Conservation (phyloP, 177 flowering plant genomes). For the Vitis hybrid region DNA sequence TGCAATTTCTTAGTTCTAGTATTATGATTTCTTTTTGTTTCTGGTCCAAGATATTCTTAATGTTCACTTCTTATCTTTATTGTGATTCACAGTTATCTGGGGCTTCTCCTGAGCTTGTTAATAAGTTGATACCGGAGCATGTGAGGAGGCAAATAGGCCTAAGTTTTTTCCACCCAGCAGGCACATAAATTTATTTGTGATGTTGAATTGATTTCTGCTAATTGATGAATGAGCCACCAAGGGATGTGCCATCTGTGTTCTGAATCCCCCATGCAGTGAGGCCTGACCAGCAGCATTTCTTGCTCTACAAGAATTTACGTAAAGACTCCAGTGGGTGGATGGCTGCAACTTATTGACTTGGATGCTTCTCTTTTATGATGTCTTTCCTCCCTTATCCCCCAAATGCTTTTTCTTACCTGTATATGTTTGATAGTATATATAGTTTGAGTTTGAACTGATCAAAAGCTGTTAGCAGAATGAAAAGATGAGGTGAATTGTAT, state of each 20-base stretch:
- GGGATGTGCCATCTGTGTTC: slow-evolving; percentile 11
- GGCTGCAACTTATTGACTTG: slow-evolving; percentile 12
- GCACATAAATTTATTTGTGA: slow-evolving; percentile 14
- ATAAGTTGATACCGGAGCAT: slow-evolving; percentile 39
- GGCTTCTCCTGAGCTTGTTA: slow-evolving; percentile 39
- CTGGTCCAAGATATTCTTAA: not conserved
- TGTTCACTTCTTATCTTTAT: not conserved
- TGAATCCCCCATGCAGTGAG: slow-evolving; percentile 9
- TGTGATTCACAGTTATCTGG: slow-evolving; percentile 28
- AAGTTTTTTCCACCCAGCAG: slow-evolving; percentile 30
- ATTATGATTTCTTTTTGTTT: not conserved
- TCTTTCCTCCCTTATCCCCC: not conserved
- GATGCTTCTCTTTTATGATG: slow-evolving; percentile 6
- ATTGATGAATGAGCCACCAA: slow-evolving; percentile 16
- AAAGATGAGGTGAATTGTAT: slow-evolving; percentile 12
- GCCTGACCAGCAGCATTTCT: slow-evolving; percentile 11
- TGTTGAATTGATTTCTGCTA: slow-evolving; percentile 5
- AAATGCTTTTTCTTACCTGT: slow-evolving; percentile 20
- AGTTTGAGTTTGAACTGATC: slow-evolving; percentile 17
- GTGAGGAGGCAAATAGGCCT: slow-evolving; percentile 32
- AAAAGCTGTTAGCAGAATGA: slow-evolving; percentile 25
- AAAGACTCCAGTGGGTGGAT: slow-evolving; percentile 14
- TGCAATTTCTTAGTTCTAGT: too few species aligned
- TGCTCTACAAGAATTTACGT: slow-evolving; percentile 11
- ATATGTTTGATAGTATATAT: slow-evolving; percentile 28